Evolutionary conservation across 768 basidiomycete genomes (phyloP).

Genomic region (Boletus fagicola): DNA sequence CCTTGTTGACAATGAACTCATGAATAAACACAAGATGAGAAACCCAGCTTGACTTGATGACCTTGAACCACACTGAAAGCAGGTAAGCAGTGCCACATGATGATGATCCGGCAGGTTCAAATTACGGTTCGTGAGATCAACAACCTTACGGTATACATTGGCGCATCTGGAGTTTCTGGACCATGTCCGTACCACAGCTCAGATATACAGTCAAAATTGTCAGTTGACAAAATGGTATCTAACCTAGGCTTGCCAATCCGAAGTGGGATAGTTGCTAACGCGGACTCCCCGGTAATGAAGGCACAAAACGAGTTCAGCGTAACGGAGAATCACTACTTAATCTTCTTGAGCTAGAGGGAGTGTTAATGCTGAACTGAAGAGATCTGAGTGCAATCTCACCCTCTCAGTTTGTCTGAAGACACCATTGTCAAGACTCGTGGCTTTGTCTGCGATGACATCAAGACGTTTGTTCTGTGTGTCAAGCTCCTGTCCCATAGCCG

Average conservation of each 20-base stretch:
- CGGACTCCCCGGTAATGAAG: neutral
- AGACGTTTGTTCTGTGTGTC: constrained; percentile 83
- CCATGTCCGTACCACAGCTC: neutral
- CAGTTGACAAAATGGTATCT: constrained; percentile 20
- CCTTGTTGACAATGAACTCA: neutral
- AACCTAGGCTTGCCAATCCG: neutral
- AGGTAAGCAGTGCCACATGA: neutral
- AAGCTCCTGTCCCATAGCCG: constrained; percentile 85
- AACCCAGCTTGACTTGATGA: neutral
- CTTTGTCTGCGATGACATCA: constrained; percentile 74
- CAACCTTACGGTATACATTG: neutral
- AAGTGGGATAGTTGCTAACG: neutral
- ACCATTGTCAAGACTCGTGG: constrained; percentile 67
- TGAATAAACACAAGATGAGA: neutral
- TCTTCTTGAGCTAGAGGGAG: constrained; percentile 52
- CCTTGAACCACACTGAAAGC: no score
- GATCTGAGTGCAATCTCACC: constrained; percentile 43
- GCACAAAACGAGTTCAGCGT: neutral
- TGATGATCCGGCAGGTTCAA: neutral
- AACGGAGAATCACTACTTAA: constrained; percentile 41
- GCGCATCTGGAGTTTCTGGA: neutral
- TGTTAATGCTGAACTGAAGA: constrained; percentile 9
- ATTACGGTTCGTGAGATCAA: neutral
- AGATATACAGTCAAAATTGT: neutral
- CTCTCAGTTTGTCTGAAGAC: constrained; percentile 82